Evolutionary conservation across 805 yeast species (phyloP).

Genomic region (Ascoidea tarda): DNA sequence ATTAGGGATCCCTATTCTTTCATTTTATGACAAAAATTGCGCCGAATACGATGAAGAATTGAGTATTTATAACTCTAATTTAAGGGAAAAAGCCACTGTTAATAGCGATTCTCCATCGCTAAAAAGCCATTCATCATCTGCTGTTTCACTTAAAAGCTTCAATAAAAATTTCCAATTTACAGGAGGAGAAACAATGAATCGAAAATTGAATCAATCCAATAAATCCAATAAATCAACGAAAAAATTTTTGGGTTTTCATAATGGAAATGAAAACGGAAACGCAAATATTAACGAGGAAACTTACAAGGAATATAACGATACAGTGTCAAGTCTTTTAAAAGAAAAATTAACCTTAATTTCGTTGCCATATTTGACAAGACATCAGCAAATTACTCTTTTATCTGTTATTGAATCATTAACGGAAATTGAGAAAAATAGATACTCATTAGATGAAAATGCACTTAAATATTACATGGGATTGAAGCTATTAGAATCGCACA

Average conservation of each 20-base stretch:
- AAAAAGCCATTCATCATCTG: not conserved
- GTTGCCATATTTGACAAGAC: slow-evolving; percentile 74
- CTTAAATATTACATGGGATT: slow-evolving; percentile 57
- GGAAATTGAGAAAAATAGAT: slow-evolving; percentile 30
- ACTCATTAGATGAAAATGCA: slow-evolving; percentile 48
- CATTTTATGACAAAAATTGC: slow-evolving; percentile 2
- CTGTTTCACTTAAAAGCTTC: not conserved
- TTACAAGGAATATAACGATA: slow-evolving; percentile 24
- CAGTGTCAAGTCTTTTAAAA: slow-evolving; percentile 32
- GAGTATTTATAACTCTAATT: not conserved
- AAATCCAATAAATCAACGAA: not conserved
- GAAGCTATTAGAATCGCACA: slow-evolving; percentile 46
- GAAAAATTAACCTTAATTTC: slow-evolving; percentile 51
- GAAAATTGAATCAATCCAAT: not conserved
- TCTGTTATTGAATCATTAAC: slow-evolving; percentile 53
- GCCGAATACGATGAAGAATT: not conserved
- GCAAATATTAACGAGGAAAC: slow-evolving; percentile 19
- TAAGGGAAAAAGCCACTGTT: not conserved
- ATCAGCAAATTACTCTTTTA: slow-evolving; percentile 76
- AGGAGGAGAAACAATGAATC: not conserved
- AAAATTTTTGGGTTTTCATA: no score
- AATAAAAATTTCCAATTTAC: no score
- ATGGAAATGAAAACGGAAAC: no score
- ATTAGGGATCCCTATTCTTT: slow-evolving; percentile 6
- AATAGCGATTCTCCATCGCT: not conserved